Percentiles rank a stretch among this genome's conserved stretches.
These are phyloP conservation scores for Claviceps sp. DNA, from an alignment of 2,329 filamentous ascomycete species.

Conservation along the genomic window DNA sequence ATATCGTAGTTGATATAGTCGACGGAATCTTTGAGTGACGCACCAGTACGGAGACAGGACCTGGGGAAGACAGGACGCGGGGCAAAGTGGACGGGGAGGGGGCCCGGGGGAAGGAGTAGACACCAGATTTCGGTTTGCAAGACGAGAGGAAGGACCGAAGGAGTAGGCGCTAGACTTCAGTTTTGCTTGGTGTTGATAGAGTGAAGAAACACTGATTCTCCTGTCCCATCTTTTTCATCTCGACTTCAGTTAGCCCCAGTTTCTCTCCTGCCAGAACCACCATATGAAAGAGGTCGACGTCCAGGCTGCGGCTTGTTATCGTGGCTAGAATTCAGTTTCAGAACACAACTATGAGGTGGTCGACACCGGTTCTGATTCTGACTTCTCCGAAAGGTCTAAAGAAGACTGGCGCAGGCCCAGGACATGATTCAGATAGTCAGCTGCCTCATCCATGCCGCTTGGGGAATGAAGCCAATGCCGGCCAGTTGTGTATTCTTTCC, in stretches of 20 bases:
- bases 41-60: not conserved
- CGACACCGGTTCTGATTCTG: not conserved
- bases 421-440: slow-evolving; percentile 17
- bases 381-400: not conserved
- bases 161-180: not conserved
- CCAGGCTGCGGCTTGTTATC: not conserved
- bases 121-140: not conserved
- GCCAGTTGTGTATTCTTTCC: slow-evolving; percentile 28
- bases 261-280: no score
- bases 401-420: not conserved
- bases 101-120: not conserved
- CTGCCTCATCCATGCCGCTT: slow-evolving; percentile 27
- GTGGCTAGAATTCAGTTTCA: not conserved
- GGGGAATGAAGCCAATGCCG: slow-evolving; percentile 32
- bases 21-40: no score
- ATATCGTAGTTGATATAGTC: not conserved
- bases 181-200: not conserved
- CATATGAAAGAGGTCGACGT: not conserved
- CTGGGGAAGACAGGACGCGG: not conserved
- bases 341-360: not conserved
- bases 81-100: not conserved
- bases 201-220: no score
- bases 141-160: no score
- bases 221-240: no score
- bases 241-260: not conserved